A percentile compares a stretch with the other conserved stretches of the same genome.
These are phyloP conservation scores for Petunia hybrid DNA, from an alignment of 305 asterid genomes.

Conservation along the genomic window DNA sequence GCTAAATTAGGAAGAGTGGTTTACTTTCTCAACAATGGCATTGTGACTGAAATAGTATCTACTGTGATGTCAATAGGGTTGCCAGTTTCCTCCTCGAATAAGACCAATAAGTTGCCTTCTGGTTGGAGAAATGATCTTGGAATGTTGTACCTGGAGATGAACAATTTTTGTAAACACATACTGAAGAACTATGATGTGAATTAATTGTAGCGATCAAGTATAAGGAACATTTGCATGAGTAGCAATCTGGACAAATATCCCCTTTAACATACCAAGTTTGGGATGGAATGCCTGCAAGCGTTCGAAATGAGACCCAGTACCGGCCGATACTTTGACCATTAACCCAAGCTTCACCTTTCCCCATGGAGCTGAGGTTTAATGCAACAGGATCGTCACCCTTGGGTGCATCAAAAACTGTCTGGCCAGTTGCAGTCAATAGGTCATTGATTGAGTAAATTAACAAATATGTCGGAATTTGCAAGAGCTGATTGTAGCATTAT, in stretches of 20 bases:
- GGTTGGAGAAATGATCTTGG: slow-evolving; percentile 86
- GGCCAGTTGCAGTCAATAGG: slow-evolving; percentile 12
- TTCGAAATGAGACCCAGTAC: slow-evolving; percentile 80
- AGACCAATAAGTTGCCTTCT: slow-evolving; percentile 57
- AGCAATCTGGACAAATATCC: background rate
- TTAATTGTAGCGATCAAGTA: background rate
- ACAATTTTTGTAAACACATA: slow-evolving; percentile 23
- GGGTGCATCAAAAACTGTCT: slow-evolving; percentile 82
- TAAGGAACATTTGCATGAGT: background rate
- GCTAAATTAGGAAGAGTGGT: slow-evolving; percentile 43
- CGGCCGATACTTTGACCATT: slow-evolving; percentile 88
- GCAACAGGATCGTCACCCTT: slow-evolving; percentile 72
- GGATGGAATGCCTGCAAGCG: slow-evolving; percentile 64
- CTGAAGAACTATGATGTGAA: background rate
- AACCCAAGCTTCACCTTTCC: slow-evolving; percentile 88
- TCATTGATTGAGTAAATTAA: slow-evolving; percentile 12
- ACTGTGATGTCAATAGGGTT: slow-evolving; percentile 67
- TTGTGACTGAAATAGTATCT: slow-evolving; percentile 60
- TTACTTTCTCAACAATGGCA: slow-evolving; percentile 52
- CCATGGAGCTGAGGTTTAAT: slow-evolving; percentile 86
- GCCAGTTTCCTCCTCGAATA: slow-evolving; percentile 85
- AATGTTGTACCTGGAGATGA: slow-evolving; percentile 67
- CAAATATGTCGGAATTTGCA: background rate
- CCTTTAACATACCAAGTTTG: slow-evolving; percentile 69
- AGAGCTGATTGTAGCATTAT: background rate